Evolutionary conservation across 495 filamentous ascomycete species (phyloP).

Genomic region (Penicillium turbatum): DNA sequence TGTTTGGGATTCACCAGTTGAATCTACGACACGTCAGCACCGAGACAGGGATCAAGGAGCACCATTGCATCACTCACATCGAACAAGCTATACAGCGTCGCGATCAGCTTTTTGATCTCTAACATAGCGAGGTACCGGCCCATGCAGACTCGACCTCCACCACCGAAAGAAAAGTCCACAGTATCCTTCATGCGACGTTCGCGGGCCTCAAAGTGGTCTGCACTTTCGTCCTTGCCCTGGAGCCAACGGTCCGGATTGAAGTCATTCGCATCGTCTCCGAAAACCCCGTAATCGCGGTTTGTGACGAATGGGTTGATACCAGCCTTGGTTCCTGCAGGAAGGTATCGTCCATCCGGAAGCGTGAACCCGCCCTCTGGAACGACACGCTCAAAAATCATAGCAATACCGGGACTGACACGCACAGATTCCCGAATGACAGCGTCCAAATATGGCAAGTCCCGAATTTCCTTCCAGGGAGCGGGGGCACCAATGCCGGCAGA

Average conservation of each 20-base stretch:
- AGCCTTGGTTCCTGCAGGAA: conserved; percentile 55
- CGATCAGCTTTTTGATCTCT: conserved; percentile 78
- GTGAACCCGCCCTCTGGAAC: conserved; percentile 54
- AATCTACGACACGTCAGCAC: conserved; percentile 15
- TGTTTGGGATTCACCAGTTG: conserved; percentile 25
- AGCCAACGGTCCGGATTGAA: conserved; percentile 62
- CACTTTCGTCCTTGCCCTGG: conserved; percentile 29
- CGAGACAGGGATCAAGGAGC: not conserved
- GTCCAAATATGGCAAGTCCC: conserved; percentile 24
- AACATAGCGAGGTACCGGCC: conserved; percentile 69
- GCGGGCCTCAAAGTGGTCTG: conserved; percentile 14
- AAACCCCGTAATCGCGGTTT: conserved; percentile 51
- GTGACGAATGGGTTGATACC: conserved; percentile 58
- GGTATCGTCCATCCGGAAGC: conserved; percentile 43
- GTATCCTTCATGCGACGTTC: conserved; percentile 22
- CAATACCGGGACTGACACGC: conserved; percentile 60
- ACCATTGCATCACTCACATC: conserved; percentile 40
- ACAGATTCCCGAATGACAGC: conserved; percentile 42
- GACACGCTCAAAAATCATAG: conserved; percentile 59
- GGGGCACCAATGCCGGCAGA: conserved; percentile 8
- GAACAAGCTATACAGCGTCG: conserved; percentile 64
- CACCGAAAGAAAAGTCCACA: conserved; percentile 55
- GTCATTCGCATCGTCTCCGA: conserved; percentile 48
- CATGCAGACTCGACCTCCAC: conserved; percentile 62
- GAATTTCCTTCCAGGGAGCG: conserved; percentile 13